Evolutionary conservation across 2,329 filamentous ascomycete species (phyloP).

Genomic region (Cercospora beticola): DNA sequence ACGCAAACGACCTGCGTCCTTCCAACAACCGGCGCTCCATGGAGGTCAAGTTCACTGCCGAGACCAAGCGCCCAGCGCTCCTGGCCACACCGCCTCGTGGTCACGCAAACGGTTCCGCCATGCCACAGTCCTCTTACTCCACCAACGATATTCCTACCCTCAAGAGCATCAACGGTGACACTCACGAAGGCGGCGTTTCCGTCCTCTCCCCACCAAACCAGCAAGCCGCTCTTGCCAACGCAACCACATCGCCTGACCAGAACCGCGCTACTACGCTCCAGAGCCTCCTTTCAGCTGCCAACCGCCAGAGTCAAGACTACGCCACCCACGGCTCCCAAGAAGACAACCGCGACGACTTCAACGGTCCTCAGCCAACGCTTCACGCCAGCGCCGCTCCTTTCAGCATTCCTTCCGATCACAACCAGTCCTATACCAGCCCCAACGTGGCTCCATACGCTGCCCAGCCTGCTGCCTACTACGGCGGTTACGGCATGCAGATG

Average conservation of each 20-base stretch:
- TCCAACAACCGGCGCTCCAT: slow-evolving; percentile 49
- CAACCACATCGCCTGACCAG: slow-evolving; percentile 43
- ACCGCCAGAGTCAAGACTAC: slow-evolving; percentile 72
- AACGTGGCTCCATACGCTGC: slow-evolving; percentile 33
- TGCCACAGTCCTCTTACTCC: slow-evolving; percentile 85
- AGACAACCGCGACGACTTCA: slow-evolving; percentile 52
- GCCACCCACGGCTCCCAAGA: slow-evolving; percentile 52
- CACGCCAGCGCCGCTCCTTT: slow-evolving; percentile 80
- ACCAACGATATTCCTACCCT: slow-evolving; percentile 84
- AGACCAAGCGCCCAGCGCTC: slow-evolving; percentile 48
- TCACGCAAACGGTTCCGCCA: slow-evolving; percentile 61
- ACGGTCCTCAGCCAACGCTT: slow-evolving; percentile 67
- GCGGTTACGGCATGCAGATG: slow-evolving; percentile 59
- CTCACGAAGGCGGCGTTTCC: slow-evolving; percentile 51
- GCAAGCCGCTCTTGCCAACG: slow-evolving; percentile 24
- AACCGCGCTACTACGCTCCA: slow-evolving; percentile 71
- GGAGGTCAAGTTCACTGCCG: slow-evolving; percentile 47
- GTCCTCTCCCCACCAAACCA: slow-evolving; percentile 32
- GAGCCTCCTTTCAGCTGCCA: slow-evolving; percentile 59
- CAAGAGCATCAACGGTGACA: slow-evolving; percentile 61
- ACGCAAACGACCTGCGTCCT: slow-evolving; percentile 44
- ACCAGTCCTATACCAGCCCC: slow-evolving; percentile 29
- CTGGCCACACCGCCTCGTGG: slow-evolving; percentile 61
- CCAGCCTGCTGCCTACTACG: slow-evolving; percentile 45
- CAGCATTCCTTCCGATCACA: slow-evolving; percentile 55